These are phyloP conservation scores for Aureobasidium uvarum DNA, from an alignment of 2,329 filamentous ascomycete species.

Conservation along the genomic window DNA sequence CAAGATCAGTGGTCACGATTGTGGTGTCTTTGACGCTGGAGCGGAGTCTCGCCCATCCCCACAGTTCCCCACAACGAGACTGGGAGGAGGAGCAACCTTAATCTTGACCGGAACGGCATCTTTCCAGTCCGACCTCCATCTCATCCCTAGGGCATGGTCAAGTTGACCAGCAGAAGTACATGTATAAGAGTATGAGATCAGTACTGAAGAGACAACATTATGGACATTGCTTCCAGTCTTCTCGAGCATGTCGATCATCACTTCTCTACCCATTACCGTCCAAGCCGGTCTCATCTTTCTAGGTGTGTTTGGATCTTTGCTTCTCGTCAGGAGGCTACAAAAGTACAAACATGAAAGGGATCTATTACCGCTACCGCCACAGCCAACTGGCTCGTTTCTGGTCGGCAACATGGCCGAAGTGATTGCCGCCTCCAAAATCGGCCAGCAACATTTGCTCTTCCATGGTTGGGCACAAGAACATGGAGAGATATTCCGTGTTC, in stretches of 20 bases:
- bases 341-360: neutral
- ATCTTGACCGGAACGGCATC: slow-evolving; percentile 5
- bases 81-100: neutral
- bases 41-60: neutral
- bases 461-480: slow-evolving; percentile 18
- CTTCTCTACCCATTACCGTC: neutral
- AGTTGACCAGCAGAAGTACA: neutral
- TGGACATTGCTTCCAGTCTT: neutral
- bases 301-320: neutral
- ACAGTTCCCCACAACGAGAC: slow-evolving; percentile 10
- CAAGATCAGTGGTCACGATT: neutral
- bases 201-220: neutral
- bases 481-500: slow-evolving; percentile 24
- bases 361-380: slow-evolving; percentile 2
- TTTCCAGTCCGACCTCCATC: neutral
- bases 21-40: neutral
- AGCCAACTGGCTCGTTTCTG: slow-evolving; percentile 8
- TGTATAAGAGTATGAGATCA: slow-evolving; percentile 1
- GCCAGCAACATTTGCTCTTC: slow-evolving; percentile 14
- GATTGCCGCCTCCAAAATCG: slow-evolving; percentile 9
- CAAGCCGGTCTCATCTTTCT: neutral
- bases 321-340: neutral
- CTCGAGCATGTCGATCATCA: neutral
- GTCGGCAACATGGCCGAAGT: slow-evolving; percentile 3
- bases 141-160: neutral